Evolutionary conservation across 2,329 filamentous ascomycete species (phyloP).

Genomic region (Chaetothyriales sp.): DNA sequence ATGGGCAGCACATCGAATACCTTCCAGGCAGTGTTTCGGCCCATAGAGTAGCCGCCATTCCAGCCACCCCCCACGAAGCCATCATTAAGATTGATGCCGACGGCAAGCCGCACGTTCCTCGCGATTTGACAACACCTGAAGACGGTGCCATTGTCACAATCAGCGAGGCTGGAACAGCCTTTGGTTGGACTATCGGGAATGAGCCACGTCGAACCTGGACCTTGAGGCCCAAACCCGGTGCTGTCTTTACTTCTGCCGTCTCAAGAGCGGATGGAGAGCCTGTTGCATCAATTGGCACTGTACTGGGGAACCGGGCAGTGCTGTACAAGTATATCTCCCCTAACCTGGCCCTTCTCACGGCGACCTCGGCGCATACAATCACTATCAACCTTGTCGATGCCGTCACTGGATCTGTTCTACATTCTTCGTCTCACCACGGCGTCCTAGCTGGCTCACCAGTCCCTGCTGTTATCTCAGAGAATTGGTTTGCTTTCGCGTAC

Average conservation of each 20-base stretch:
- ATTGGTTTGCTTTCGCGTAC: constrained; percentile 84
- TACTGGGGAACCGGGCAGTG: constrained; percentile 81
- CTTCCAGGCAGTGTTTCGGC: constrained; percentile 10
- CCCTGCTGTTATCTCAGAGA: constrained; percentile 70
- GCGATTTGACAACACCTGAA: constrained; percentile 20
- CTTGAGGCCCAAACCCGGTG: constrained; percentile 51
- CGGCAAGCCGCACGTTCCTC: constrained; percentile 21
- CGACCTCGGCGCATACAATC: constrained; percentile 49
- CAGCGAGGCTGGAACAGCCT: constrained; percentile 25
- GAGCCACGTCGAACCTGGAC: constrained; percentile 49
- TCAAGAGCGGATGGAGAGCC: constrained; percentile 64
- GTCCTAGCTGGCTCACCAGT: constrained; percentile 64
- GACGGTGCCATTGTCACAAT: constrained; percentile 29
- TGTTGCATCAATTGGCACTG: constrained; percentile 86
- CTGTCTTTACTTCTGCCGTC: constrained; percentile 56
- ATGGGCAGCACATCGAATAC: constrained; percentile 28
- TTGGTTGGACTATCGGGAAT: constrained; percentile 31
- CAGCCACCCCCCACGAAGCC: constrained; percentile 13
- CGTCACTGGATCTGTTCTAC: constrained; percentile 66
- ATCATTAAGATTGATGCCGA: constrained; percentile 24
- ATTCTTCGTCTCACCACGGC: constrained; percentile 55
- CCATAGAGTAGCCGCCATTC: constrained; percentile 10
- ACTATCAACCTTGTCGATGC: constrained; percentile 73
- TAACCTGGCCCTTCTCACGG: constrained; percentile 65
- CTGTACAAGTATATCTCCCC: constrained; percentile 95